These are phyloP conservation scores for Zasmidium citrigriseum DNA, from an alignment of 2,329 filamentous ascomycete genomes.

Conservation along the genomic window DNA sequence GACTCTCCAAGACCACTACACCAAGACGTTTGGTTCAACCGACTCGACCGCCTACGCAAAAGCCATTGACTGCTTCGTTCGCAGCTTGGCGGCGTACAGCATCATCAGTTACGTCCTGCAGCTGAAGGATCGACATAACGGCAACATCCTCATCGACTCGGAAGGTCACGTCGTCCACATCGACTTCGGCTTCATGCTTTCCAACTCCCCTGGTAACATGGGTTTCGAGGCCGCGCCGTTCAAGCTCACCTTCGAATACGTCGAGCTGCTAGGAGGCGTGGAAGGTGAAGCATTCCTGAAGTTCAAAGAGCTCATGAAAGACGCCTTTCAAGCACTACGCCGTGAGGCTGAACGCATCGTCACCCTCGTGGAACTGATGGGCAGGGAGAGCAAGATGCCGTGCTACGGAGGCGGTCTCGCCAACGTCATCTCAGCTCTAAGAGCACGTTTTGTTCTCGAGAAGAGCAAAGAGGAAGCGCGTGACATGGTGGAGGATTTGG, in stretches of 20 bases:
- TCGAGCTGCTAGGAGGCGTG: constrained; percentile 77
- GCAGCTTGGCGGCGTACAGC: constrained; percentile 81
- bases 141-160: constrained; percentile 82
- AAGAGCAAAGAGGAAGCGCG: constrained; percentile 80
- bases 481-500: constrained; percentile 77
- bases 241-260: constrained; percentile 83
- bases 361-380: constrained; percentile 83
- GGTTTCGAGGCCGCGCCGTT: constrained; percentile 86
- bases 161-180: constrained; percentile 87
- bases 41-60: constrained; percentile 69
- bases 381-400: constrained; percentile 78
- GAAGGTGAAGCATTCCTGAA: constrained; percentile 70
- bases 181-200: constrained; percentile 88
- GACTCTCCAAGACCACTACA: constrained; percentile 77
- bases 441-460: constrained; percentile 78
- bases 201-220: constrained; percentile 80
- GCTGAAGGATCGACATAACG: constrained; percentile 83
- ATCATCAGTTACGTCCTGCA: constrained; percentile 82
- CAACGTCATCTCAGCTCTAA: constrained; percentile 67
- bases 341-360: constrained; percentile 79
- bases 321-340: constrained; percentile 78
- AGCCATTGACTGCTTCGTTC: constrained; percentile 76
- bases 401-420: constrained; percentile 75
- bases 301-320: constrained; percentile 78
- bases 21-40: constrained; percentile 72